Evolutionary conservation across 2,329 filamentous ascomycete species (phyloP), one percentile per base, ranked within the genome.

Genomic region (Emmonsiellopsis sp.): DNA sequence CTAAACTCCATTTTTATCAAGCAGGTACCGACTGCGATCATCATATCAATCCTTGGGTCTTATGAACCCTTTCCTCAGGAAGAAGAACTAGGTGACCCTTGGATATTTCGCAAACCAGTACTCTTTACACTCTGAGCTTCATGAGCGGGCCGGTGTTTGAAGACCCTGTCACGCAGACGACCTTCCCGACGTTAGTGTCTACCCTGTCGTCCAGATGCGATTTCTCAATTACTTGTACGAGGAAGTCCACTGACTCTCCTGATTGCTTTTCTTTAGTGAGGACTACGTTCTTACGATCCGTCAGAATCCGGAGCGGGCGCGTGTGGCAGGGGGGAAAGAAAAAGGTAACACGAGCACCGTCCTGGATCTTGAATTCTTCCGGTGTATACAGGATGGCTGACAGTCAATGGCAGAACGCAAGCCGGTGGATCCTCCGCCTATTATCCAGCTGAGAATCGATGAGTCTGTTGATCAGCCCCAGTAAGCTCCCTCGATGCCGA

Each of bases 361-460:
- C 20, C 15, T 26, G 16, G 7, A 13, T 49, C 31, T 51, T 47
- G 20, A 32, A 49, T n/a, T 10, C 31, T 31, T 15, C 37, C 31
- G 15, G 7, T 7, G 4, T 20, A 13, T 20, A 48, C 9, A 5
- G 6, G n/a, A 5, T 30, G 46, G 16, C n/a, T 31, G 51, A 69
- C 15, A 49, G 5, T 52, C 37, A 30, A 54, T 20, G 34, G 53
- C 66, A 87, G 86, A 88, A 64, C 84, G 89, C 60, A 94, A 94
- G 69, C 88, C 89, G 7, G 82, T 95, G 63, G 89, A 95, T 67
- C 89, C 73, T 50, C 89, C 89, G 10, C 89, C 89, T 42, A 87
- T 95, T 61, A 76, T 95, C 45, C 84, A 92, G 71, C 77, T 95
- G 46, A 70, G 71, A 68, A 80, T 83, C 54, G 70, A 68, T 50